A percentile compares a stretch with the other conserved stretches of the same genome.
Conservation (phyloP, 768 basidiomycete genomes). For the Tricholomella constricta region DNA sequence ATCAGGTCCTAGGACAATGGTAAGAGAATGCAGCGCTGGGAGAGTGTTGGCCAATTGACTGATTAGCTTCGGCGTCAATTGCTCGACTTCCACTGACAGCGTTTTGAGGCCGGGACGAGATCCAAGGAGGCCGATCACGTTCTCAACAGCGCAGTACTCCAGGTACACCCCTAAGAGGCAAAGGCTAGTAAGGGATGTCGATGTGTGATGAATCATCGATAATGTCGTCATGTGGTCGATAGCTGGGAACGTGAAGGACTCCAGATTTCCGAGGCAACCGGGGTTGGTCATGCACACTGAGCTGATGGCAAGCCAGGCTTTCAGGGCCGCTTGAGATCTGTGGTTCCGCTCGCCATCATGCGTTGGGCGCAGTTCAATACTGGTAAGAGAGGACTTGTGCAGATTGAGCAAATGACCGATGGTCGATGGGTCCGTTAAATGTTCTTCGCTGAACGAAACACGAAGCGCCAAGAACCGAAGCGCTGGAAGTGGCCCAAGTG, state of each 20-base stretch:
- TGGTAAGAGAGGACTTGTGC: conserved; percentile 21
- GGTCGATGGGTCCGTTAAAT: conserved; percentile 26
- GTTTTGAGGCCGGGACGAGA: conserved; percentile 20
- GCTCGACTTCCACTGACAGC: conserved; percentile 25
- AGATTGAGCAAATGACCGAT: conserved; percentile 23
- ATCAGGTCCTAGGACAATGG: conserved; percentile 17
- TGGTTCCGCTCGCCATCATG: background rate
- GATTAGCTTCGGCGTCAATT: conserved; percentile 19
- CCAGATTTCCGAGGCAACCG: conserved; percentile 14
- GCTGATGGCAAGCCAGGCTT: conserved; percentile 8
- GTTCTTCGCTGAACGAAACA: conserved; percentile 22
- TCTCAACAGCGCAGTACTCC: conserved; percentile 20
- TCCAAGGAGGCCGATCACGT: conserved; percentile 24
- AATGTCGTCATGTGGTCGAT: conserved; percentile 19
- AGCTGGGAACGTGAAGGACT: conserved; percentile 27
- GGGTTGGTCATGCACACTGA: conserved; percentile 3
- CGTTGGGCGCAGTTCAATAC: conserved; percentile 22
- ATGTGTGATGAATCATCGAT: conserved; percentile 23
- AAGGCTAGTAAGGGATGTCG: conserved; percentile 27
- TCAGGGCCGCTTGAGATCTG: background rate
- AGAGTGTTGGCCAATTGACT: conserved; percentile 21
- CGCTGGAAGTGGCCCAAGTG: conserved; percentile 26
- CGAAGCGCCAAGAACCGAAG: conserved; percentile 26
- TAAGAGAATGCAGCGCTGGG: conserved; percentile 23
- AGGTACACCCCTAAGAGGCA: conserved; percentile 26